Evolutionary conservation across 163 green algal genomes (phyloP).

Genomic region (Volvox carteri): DNA sequence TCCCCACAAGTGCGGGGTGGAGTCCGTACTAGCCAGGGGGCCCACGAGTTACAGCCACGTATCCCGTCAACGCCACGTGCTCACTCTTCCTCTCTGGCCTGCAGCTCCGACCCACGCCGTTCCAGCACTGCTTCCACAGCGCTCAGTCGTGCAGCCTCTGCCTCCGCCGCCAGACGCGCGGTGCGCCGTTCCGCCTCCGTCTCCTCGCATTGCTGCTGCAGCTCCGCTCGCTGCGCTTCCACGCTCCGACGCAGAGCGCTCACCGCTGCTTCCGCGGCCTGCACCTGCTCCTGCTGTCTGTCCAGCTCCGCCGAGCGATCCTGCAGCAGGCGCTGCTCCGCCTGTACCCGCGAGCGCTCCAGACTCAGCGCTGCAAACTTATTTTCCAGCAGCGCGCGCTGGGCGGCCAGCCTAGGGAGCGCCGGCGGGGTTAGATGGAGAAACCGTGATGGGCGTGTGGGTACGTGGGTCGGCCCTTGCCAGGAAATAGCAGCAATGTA

Average conservation of each 20-base stretch:
- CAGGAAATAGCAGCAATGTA: too few relatives aligned
- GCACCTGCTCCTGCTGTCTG: background rate
- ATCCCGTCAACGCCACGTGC: too few relatives aligned
- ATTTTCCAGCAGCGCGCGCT: conserved; percentile 2
- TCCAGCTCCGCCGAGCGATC: background rate
- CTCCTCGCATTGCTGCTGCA: background rate
- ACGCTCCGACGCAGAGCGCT: background rate
- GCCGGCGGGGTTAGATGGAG: background rate
- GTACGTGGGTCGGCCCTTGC: too few relatives aligned
- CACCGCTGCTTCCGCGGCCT: background rate
- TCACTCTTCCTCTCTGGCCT: conserved; percentile 14
- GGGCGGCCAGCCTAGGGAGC: background rate
- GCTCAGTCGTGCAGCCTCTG: background rate
- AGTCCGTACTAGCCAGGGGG: too few relatives aligned
- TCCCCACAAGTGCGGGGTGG: too few relatives aligned
- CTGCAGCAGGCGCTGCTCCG: background rate
- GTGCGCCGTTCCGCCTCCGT: background rate
- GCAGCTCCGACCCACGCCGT: conserved; percentile 11
- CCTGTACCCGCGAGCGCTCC: background rate
- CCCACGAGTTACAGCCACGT: too few relatives aligned
- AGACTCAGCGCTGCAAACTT: conserved; percentile 12
- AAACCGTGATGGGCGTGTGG: background rate
- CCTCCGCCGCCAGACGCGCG: background rate
- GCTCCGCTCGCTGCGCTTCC: background rate
- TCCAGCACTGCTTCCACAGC: conserved; percentile 15